Evolutionary conservation across 148 eudicot species (phyloP).

Genomic region (Cornus florida): DNA sequence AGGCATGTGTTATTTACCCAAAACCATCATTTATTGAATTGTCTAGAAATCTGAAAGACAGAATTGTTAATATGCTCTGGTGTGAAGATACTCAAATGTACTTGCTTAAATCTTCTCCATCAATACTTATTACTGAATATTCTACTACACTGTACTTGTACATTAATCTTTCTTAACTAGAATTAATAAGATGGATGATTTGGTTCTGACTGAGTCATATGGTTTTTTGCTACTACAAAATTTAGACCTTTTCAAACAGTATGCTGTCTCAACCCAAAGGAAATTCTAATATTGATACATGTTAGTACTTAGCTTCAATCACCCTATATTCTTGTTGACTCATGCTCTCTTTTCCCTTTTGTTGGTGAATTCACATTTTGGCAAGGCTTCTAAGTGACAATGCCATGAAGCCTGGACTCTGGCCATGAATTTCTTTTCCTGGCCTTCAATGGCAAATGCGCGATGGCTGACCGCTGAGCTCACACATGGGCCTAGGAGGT

Average conservation of each 20-base stretch:
- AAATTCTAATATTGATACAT: neutral
- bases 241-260: neutral
- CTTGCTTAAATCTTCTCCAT: neutral
- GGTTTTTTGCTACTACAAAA: neutral
- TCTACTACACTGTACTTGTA: neutral
- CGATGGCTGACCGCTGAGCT: no score
- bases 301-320: neutral
- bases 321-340: neutral
- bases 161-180: neutral
- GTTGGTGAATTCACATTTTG: neutral
- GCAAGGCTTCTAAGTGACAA: neutral
- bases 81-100: neutral
- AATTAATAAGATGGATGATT: neutral
- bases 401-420: neutral
- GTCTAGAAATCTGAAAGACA: neutral
- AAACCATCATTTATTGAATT: neutral
- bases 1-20: neutral
- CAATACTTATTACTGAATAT: neutral
- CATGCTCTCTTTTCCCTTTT: neutral
- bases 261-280: no score
- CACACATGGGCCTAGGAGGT: no score
- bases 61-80: neutral
- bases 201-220: neutral
- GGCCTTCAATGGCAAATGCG: no score
- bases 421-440: neutral